Conservation (phyloP, 129 eudicot species). For the Arctium minus region DNA sequence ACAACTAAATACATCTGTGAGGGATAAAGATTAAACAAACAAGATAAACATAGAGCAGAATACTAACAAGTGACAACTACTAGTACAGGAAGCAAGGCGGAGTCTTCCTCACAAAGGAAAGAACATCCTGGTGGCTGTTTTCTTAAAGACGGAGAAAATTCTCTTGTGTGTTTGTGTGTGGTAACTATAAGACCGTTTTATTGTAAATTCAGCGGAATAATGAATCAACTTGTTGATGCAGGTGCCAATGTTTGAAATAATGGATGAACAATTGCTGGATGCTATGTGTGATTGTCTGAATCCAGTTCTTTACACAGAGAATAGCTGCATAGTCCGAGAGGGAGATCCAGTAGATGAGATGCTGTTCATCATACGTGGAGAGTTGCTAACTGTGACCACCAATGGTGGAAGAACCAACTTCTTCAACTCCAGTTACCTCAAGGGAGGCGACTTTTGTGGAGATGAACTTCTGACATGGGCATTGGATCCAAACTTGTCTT, state of each 20-base stretch:
- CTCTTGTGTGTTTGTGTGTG: background rate
- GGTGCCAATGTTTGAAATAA: slow-evolving; percentile 80
- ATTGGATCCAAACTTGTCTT: slow-evolving; percentile 64
- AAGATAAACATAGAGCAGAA: too few relatives aligned
- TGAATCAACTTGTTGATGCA: slow-evolving; percentile 9
- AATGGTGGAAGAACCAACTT: slow-evolving; percentile 75
- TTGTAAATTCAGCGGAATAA: background rate
- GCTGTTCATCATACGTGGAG: slow-evolving; percentile 82
- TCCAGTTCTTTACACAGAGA: slow-evolving; percentile 70
- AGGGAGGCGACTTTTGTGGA: slow-evolving; percentile 79
- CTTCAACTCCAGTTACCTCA: slow-evolving; percentile 61
- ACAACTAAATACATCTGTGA: too few relatives aligned
- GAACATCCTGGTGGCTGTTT: too few relatives aligned
- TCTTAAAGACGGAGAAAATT: too few relatives aligned
- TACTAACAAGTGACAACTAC: too few relatives aligned
- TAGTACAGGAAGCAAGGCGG: background rate
- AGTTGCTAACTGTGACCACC: slow-evolving; percentile 54
- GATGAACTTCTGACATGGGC: slow-evolving; percentile 98
- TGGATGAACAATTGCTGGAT: slow-evolving; percentile 72
- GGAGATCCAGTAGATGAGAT: slow-evolving; percentile 93
- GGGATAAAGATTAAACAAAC: too few relatives aligned
- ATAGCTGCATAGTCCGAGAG: slow-evolving; percentile 63
- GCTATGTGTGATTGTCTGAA: slow-evolving; percentile 75
- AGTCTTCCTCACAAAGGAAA: too few relatives aligned
- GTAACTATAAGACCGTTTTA: too few relatives aligned